Conservation (phyloP, 2,329 filamentous ascomycete species). For the Microdochium trichocladiopsis region DNA sequence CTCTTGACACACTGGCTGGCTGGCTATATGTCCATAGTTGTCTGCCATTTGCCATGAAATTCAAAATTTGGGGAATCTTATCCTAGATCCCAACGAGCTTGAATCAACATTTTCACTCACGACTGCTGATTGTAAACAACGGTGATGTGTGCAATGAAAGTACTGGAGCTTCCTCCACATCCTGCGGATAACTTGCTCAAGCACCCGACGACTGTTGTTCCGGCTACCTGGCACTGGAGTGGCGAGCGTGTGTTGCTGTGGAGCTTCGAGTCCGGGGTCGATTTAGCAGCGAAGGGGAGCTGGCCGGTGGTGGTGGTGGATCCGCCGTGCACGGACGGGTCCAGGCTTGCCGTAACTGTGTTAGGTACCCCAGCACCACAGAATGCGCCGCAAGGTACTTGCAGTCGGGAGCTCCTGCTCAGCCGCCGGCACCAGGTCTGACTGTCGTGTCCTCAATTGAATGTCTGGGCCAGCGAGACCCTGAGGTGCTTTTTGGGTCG, state of each 20-base stretch:
- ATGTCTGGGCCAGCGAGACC: neutral
- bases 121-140: no score
- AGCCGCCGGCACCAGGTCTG: neutral
- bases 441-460: slow-evolving; percentile 1
- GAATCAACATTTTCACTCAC: no score
- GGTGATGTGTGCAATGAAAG: no score
- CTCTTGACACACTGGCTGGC: neutral
- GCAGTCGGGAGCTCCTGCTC: neutral
- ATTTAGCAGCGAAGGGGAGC: neutral
- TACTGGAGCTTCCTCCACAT: no score
- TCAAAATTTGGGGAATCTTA: no score
- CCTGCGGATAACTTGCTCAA: no score
- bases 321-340: neutral
- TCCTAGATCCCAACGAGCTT: no score
- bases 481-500: neutral
- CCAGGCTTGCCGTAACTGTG: neutral
- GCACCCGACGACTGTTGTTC: neutral
- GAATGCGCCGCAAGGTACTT: neutral
- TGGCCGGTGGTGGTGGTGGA: neutral
- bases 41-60: no score
- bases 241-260: neutral
- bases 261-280: neutral
- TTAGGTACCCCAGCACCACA: neutral
- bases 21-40: no score
- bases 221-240: neutral